Evolutionary conservation across 2,329 filamentous ascomycete genomes (phyloP), one percentile per base, ranked within the genome.

Genomic region (Pseudodiploospora longispora): DNA sequence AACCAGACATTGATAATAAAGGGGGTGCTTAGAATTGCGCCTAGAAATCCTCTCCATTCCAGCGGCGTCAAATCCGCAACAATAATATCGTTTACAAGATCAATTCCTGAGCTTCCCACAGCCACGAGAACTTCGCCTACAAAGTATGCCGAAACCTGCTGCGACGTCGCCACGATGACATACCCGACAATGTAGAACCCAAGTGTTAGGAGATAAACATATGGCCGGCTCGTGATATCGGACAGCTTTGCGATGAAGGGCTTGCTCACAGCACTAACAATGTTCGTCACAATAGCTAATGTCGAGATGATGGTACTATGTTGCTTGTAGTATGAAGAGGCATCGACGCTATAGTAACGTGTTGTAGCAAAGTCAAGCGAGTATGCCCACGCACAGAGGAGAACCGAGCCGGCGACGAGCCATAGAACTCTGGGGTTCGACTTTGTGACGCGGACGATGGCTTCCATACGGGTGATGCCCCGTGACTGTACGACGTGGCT

Each of bases 331-430:
- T 57, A 52, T 0, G 55, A 59, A 8, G 56, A 56, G 38, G 54
- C 55, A 46, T 57, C 52, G 36, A 60, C 51, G 32, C 56, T 56
- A 47, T 60, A 60, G 47, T 57, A 56, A 2, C 48, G 51, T 4
- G 59, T 60, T 2, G 57, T 60, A 3, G 56, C 57, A 27, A 48
- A 50, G 44, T 60, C 59, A 39, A 61, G 53, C 6, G 57, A 59
- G 42, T 55, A 60, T 6, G 54, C 59, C 57, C 55, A 60, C 2
- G 57, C 59, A 43, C 59, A 61, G 28, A 60, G 52, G 3, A 60
- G 52, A 12, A 57, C 54, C 6, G 55, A 60, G n/a, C 30, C 46
- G 3, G 52, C 56, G 10, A 59, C 54, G 6, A 60, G 52, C 49
- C 52, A 58, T 35, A 59, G 50, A 1, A 54, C 48, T 38, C 42